Conservation (phyloP, 2,329 filamentous ascomycete species). For the Neofusicoccum sp. region DNA sequence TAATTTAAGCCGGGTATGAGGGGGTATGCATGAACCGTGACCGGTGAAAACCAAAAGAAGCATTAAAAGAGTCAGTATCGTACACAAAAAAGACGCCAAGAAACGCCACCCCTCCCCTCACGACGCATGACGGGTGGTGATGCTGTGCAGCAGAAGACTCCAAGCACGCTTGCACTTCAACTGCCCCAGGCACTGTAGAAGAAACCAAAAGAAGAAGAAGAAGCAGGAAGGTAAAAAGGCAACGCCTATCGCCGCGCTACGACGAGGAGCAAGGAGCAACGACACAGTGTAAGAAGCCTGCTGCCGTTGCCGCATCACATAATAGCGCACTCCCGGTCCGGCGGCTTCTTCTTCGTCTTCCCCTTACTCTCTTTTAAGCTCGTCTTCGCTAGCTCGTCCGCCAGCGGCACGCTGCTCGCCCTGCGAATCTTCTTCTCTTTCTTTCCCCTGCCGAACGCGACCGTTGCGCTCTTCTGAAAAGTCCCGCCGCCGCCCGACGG, state of each 20-base stretch:
- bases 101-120: no score
- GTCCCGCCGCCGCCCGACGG: conserved; percentile 1
- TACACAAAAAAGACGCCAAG: neutral
- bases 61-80: neutral
- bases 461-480: conserved; percentile 28
- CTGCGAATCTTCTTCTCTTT: conserved; percentile 31
- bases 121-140: no score
- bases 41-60: neutral
- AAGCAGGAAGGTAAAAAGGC: neutral
- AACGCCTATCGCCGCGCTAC: neutral
- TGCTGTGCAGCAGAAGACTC: no score
- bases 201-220: neutral
- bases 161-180: neutral
- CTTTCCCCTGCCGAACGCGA: conserved; percentile 20
- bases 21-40: no score
- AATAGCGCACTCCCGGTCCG: conserved; percentile 45
- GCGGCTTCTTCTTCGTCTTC: conserved; percentile 28
- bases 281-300: no score
- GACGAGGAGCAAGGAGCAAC: neutral
- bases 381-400: neutral
- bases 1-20: neutral
- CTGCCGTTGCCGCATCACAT: conserved; percentile 41
- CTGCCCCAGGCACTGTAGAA: neutral
- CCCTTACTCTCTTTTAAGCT: conserved; percentile 23
- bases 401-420: conserved; percentile 20